phyloP scores from a whole-genome alignment of 495 filamentous ascomycete genomes.

The Talaromyces stipitatus region DNA sequence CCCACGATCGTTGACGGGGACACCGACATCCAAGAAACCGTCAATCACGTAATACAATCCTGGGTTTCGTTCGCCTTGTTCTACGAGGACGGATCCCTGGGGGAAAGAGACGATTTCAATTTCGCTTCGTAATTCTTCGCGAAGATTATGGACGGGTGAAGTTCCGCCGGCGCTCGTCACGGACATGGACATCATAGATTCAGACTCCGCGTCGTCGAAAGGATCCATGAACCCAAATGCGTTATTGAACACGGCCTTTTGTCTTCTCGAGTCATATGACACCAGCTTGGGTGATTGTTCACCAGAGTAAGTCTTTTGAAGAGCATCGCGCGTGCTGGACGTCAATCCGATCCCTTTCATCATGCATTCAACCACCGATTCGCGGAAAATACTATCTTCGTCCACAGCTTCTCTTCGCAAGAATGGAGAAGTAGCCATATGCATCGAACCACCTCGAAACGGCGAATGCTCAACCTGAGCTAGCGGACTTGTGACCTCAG shows the following conservation, averaged over 20 bases:
- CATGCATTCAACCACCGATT: conserved; percentile 89
- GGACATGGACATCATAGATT: conserved; percentile 70
- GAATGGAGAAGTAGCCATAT: conserved; percentile 33
- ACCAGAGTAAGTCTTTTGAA: conserved; percentile 57
- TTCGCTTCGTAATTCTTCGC: conserved; percentile 74
- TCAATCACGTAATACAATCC: conserved; percentile 97
- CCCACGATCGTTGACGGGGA: conserved; percentile 51
- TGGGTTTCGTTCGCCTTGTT: conserved; percentile 92
- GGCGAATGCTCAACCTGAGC: conserved; percentile 48
- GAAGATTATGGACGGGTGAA: conserved; percentile 49
- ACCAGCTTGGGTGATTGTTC: conserved; percentile 80
- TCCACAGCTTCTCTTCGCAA: conserved; percentile 70
- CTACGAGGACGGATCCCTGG: conserved; percentile 89
- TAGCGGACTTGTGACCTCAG: conserved; percentile 42
- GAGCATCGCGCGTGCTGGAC: conserved; percentile 46
- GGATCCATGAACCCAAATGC: conserved; percentile 95
- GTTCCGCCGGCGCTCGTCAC: conserved; percentile 46
- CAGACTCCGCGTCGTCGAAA: conserved; percentile 84
- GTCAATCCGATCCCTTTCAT: conserved; percentile 89
- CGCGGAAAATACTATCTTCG: conserved; percentile 80
- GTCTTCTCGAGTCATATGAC: conserved; percentile 75
- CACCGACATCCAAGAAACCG: conserved; percentile 89
- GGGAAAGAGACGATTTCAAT: conserved; percentile 98
- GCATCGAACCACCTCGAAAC: conserved; percentile 40
- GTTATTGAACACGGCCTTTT: conserved; percentile 80